Evolutionary conservation across 2,329 filamentous ascomycete species (phyloP), one percentile per base, ranked within the genome.

Genomic region (Aspergillus luchuensis): DNA sequence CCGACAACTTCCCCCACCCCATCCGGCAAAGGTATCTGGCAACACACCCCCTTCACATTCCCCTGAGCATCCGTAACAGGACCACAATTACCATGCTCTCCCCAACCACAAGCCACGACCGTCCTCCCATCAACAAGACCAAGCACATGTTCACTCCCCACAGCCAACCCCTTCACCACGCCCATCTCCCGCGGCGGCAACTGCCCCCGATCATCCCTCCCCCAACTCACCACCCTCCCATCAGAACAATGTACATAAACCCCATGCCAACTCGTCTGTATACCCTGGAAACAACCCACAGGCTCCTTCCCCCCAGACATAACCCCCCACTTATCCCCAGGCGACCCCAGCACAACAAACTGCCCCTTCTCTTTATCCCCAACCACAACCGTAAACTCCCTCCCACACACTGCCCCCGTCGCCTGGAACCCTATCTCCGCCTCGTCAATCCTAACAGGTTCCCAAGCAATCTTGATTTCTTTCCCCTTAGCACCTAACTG

Each of bases 21-120:
- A 15, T 83, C 77, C 70, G 81, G 82, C 49, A 87, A 84, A 21
- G 84, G 83, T 70, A 96, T 85, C 60, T 85, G 78, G 71, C 89
- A 92, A 81, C 85, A 91, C 61, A 81, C 82, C 8, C 85, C 89
- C 65, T 88, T 89, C 49, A 92, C 87, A 75, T 91, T 86, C 53
- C 86, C 87, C 63, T 84, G 79, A 17, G 83, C 79, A 63, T 87
- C 85, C 11, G 79, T 80, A 45, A 84, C 80, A 38, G 87, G 85
- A 3, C 95, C 95, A 74, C 95, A 99, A 74, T 99, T 99, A 1
- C 95, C 95, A 78, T 99, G 95, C 77, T 98, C 94, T 2, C 92
- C 93, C 95, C 95, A 99, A 19, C 95, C 95, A 92, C 94, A 98
- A 1, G 91, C 86, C 52, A 96, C 78, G 1, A 97, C 86, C 54